Evolutionary conservation across 768 basidiomycete species (phyloP), one percentile per base, ranked within the genome.

Genomic region (Russula foetens): DNA sequence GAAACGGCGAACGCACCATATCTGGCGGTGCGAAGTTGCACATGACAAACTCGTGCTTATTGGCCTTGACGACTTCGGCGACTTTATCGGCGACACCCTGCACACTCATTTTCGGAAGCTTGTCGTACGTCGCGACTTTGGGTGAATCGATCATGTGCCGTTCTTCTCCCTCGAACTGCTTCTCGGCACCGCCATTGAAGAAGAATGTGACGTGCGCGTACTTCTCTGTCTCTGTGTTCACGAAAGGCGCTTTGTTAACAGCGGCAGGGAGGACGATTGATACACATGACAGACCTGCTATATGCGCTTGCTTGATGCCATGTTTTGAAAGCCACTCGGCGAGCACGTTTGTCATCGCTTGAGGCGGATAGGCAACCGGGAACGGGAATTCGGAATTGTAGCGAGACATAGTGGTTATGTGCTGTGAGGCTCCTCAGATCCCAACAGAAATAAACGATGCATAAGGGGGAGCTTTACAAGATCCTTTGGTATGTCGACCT

Each of bases 161-260:
- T 66, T 90, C 88, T 70, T 97, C 95, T 35, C 76, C 72, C 15
- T 81, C 77, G 73, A 90, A 98, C 68, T 95, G 90, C 70, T 93
- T 90, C 77, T 97, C 95, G 29, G 93, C 85, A 58, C 94, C 94
- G 15, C 94, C 95, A 73, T 96, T 97, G 82, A 97, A 96, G 82
- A 96, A 97, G 79, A 97, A 96, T 0, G 94, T 98, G 57, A 98
- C 91, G 70, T 98, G 94, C 2, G 93, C 93, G 72, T 95, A 98
- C 75, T 98, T 96, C 72, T 96, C 94, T n/a, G 94, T 96, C 72
- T 97, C 94, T 82, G 69, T 3, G 28, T 19, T 19, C 12, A 43
- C 11, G 35, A 6, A 54, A 53, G 43, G 7, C 3, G 15, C 12
- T 15, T 19, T 12, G 28, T 23, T 31, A 53, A 56, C 15, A 38